Evolutionary conservation across 768 basidiomycete species (phyloP), one percentile per base, ranked within the genome.

Genomic region (Cystofilobasidium capitatum): DNA sequence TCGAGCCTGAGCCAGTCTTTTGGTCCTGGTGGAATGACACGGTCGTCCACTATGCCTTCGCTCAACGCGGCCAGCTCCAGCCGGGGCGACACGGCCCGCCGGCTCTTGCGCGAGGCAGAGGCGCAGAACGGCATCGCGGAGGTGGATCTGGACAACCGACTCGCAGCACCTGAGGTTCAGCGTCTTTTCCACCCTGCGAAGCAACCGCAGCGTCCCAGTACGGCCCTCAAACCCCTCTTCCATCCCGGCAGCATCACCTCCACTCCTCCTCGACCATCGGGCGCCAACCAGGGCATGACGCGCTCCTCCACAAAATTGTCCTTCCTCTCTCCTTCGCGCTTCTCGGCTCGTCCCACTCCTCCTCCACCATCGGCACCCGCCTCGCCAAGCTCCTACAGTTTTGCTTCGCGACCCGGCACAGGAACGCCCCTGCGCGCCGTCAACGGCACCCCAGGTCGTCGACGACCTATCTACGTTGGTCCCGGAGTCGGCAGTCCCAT

Each of bases 391-490:
- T 14, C 37, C 5, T 51, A 31, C 58, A 29, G 45, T 44, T 33
- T 55, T 16, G 51, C 51, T 7, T 29, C 51, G 12, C 65, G 17
- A 29, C 65, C 36, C 22, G 39, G 17, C 31, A 37, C 49, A 35
- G 49, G 49, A 24, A 51, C 49, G 9, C 49, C 49, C 9, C 13
- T 13, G 12, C 10, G 49, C 9, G 26, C 59, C 5, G 39, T 24
- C 16, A 22, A 29, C 22, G n/a, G 57, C 8, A 45, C 65, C 0
- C 45, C 61, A 16, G 54, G 51, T 17, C 61, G 61, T 20, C 60
- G 66, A 20, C 60, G 66, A 26, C 66, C 60, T 29, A 68, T 68
- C 49, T 68, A 68, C 40, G 59, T 68, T 29, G 66, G 66, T 8
- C 66, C 66, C 10, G 66, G 66, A 8, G n/a, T 58, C 13, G 58